Percentiles rank a stretch among this genome's conserved stretches.
Conservation (phyloP, 768 basidiomycete genomes). For the Kockovaella imperatae region DNA sequence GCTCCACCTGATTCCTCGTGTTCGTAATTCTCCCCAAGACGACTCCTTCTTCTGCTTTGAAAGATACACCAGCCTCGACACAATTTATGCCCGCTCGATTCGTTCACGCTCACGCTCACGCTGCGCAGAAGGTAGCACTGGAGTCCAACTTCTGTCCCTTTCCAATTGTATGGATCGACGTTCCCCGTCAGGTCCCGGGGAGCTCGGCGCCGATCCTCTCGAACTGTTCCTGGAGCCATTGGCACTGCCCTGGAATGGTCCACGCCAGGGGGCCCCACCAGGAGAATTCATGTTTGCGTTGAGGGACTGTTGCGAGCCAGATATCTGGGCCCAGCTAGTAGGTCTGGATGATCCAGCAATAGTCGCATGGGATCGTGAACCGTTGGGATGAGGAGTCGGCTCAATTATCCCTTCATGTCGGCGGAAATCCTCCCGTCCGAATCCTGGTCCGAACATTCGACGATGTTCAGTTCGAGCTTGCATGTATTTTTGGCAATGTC, state of each 20-base stretch:
- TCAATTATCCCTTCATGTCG: no score
- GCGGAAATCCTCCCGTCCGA: background rate
- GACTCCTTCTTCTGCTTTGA: no score
- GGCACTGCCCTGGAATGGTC: conserved; percentile 28
- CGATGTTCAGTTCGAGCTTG: conserved; percentile 26
- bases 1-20: no score
- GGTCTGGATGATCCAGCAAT: conserved; percentile 4
- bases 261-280: conserved; percentile 1
- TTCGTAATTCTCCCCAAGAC: no score
- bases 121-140: no score
- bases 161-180: conserved; percentile 23
- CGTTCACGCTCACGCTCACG: no score
- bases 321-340: conserved; percentile 6
- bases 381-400: background rate
- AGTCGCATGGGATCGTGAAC: background rate
- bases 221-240: conserved; percentile 20
- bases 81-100: no score
- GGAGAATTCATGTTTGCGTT: background rate
- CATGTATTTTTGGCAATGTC: conserved; percentile 87
- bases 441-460: background rate
- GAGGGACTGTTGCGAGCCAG: conserved; percentile 12
- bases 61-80: no score
- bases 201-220: conserved; percentile 25
- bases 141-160: conserved; percentile 30
- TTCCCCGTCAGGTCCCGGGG: conserved; percentile 26